Percentiles rank a stretch among this genome's conserved stretches.
Evolutionary conservation across 192 early-diverging fungal species (phyloP).

Genomic region (Coemansia sp.): DNA sequence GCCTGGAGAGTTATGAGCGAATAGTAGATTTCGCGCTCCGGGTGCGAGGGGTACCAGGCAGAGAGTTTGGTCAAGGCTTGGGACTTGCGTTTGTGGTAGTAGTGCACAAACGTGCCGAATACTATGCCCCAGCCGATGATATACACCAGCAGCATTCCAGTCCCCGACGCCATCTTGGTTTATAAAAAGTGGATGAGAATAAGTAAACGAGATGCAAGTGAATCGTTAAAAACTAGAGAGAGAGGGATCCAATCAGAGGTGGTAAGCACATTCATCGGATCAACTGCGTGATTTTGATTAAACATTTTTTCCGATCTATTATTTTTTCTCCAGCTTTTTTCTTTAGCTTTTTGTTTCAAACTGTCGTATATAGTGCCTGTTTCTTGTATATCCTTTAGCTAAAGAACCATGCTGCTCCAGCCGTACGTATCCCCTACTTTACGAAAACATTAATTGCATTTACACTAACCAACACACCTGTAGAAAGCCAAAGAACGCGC

Average conservation of each 20-base stretch:
- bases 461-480: neutral
- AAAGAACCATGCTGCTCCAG: slow-evolving; percentile 7
- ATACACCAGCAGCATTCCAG: slow-evolving; percentile 54
- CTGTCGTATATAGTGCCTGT: neutral
- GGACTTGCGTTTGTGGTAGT: slow-evolving; percentile 58
- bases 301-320: neutral
- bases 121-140: slow-evolving; percentile 56
- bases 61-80: slow-evolving; percentile 55
- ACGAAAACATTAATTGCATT: neutral
- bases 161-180: slow-evolving; percentile 51
- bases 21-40: slow-evolving; percentile 66
- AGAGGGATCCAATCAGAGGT: neutral
- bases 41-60: slow-evolving; percentile 69
- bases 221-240: neutral
- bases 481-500: slow-evolving; percentile 84
- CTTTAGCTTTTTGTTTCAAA: neutral
- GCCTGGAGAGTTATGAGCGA: slow-evolving; percentile 60
- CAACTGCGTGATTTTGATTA: neutral
- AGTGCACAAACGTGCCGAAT: slow-evolving; percentile 57
- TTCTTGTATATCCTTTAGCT: slow-evolving; percentile 1
- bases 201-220: slow-evolving; percentile 3
- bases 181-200: neutral
- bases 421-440: slow-evolving; percentile 6
- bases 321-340: neutral
- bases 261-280: neutral